A percentile compares a stretch with the other conserved stretches of the same genome.
These are phyloP conservation scores for Mentha longifolia DNA, from an alignment of 257 asterid species.

Conservation along the genomic window DNA sequence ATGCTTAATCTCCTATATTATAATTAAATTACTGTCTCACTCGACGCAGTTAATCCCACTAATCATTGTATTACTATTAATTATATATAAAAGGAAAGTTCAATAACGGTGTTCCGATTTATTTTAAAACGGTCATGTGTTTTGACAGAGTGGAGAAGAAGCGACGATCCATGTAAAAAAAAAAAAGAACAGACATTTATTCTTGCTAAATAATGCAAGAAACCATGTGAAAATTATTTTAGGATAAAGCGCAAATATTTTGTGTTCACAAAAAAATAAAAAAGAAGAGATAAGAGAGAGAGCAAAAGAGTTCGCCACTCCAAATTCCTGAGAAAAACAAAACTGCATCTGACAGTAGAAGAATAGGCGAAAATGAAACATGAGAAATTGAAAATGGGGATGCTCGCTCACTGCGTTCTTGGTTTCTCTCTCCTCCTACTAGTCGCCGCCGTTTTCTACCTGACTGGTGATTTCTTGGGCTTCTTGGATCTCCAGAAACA, in stretches of 20 bases:
- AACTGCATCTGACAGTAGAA: neutral
- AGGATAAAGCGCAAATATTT: conserved; percentile 16
- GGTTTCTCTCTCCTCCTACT: conserved; percentile 18
- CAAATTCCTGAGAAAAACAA: neutral
- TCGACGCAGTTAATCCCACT: neutral
- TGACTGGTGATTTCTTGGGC: conserved; percentile 5
- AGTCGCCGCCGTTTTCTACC: conserved; percentile 20
- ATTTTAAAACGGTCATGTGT: conserved; percentile 3
- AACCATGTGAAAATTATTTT: conserved; percentile 20
- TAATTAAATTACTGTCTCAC: neutral
- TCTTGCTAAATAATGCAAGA: conserved; percentile 26
- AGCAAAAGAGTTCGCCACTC: neutral
- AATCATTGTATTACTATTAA: neutral
- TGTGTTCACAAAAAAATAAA: conserved; percentile 16
- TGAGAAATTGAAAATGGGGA: conserved; percentile 23
- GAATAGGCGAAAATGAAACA: neutral
- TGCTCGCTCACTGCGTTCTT: conserved; percentile 12
- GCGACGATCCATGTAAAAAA: neutral
- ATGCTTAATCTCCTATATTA: neutral
- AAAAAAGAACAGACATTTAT: conserved; percentile 15
- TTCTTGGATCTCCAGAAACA: neutral
- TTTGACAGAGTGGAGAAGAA: conserved; percentile 24
- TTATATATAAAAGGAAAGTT: too few relatives aligned
- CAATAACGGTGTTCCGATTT: neutral
- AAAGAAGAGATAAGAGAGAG: neutral